Evolutionary conservation across 225 moss, liverwort and hornwort genomes (phyloP), one percentile per base, ranked within the genome.

Genomic region (Lunularia cruciata): DNA sequence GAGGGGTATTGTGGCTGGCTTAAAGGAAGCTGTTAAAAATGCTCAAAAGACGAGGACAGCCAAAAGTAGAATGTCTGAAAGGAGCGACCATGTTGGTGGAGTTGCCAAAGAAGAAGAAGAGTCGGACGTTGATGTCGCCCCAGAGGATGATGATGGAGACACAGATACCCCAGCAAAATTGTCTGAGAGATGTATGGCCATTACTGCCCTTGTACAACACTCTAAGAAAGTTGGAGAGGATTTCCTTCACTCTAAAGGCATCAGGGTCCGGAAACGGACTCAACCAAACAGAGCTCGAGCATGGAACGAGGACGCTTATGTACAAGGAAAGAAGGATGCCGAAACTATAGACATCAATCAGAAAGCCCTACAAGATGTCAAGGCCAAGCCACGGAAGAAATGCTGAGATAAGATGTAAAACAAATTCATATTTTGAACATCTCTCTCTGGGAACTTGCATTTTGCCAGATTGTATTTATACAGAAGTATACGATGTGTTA

Each of bases 211-310:
- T 14, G 76, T 83, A 4, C 43, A 76, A 26, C 83, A 83, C 51
- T 83, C 83, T 31, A 62, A 83, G 47, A 83, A 73, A 35, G 83
- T 83, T 1, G 79, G 79, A 8, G 79, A 76, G 28, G 83, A 79
- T 22, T 83, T 79, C 57, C 37, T 79, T 60, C 70, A 79, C 73
- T 60, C 48, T 43, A 76, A 77, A 30, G 79, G 76, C 13, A 72
- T 83, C 30, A 83, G 79, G 73, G 36, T 83, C 33, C 58, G 66
- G 23, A 73, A 40, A 46, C 47, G 71, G 37, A 76, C 67, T 23
- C 25, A 57, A 27, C 42, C 63, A 10, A 38, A 57, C 28, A 70
- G 72, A 25, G 2, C 35, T 12, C 67, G 47, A 19, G 67, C 47
- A 3, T 76, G 73, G 70, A 74, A 83, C 42, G 57, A 56, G 69